A percentile compares a stretch with the other conserved stretches of the same genome.
These are phyloP conservation scores for Aspergillus floridensis DNA, from an alignment of 2,329 filamentous ascomycete species.

Conservation along the genomic window DNA sequence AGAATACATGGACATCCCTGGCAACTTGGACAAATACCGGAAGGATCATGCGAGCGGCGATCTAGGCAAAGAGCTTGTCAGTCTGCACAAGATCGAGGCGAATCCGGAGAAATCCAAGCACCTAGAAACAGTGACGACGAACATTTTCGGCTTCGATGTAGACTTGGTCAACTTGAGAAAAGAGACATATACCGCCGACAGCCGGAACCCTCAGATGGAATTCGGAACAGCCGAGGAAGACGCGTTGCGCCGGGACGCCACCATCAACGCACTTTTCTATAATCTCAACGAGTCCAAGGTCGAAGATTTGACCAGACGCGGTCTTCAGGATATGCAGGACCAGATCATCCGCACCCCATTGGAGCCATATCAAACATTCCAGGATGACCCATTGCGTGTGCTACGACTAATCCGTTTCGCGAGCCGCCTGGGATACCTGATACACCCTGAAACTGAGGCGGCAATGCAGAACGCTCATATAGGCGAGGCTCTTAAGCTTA, in stretches of 20 bases:
- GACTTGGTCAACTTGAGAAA: conserved; percentile 93
- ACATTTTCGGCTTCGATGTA: conserved; percentile 80
- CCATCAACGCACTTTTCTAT: conserved; percentile 93
- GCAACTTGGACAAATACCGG: conserved; percentile 44
- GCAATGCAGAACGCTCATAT: conserved; percentile 81
- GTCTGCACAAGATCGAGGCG: conserved; percentile 80
- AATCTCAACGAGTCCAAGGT: conserved; percentile 76
- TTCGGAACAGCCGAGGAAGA: conserved; percentile 92
- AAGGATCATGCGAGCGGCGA: conserved; percentile 47
- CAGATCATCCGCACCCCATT: conserved; percentile 80
- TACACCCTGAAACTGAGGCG: conserved; percentile 65
- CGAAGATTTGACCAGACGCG: conserved; percentile 78
- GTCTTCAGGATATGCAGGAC: conserved; percentile 69
- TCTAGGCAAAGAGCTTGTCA: conserved; percentile 65
- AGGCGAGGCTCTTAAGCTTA: conserved; percentile 71
- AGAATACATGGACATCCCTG: conserved; percentile 41
- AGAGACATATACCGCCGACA: conserved; percentile 86
- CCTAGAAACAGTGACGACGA: conserved; percentile 84
- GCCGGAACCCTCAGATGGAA: conserved; percentile 86
- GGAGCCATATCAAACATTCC: conserved; percentile 87
- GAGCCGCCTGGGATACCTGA: conserved; percentile 74
- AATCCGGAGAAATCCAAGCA: conserved; percentile 98
- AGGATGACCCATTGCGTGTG: conserved; percentile 86
- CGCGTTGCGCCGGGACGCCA: conserved; percentile 83
- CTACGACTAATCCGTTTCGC: conserved; percentile 87